Percentiles rank a stretch among this genome's conserved stretches.
These are phyloP conservation scores for Astragalus glycyphyllos DNA, from an alignment of 306 rosid species.

Conservation along the genomic window DNA sequence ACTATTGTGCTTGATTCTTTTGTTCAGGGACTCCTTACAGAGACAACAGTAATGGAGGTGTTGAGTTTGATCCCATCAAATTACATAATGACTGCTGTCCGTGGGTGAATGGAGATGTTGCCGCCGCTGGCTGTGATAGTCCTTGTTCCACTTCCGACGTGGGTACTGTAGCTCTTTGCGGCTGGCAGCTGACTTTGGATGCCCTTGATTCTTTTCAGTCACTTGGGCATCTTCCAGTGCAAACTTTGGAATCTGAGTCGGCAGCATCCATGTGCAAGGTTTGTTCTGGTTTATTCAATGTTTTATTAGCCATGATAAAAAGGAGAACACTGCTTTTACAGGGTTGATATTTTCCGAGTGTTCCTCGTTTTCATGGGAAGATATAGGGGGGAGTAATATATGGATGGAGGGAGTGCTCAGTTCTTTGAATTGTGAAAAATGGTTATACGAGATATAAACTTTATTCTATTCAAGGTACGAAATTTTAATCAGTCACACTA, in stretches of 20 bases:
- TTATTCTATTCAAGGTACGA: slow-evolving; percentile 12
- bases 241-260: slow-evolving; percentile 85
- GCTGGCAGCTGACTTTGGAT: slow-evolving; percentile 97
- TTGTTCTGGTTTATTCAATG: slow-evolving; percentile 26
- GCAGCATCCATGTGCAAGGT: slow-evolving; percentile 99
- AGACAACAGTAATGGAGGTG: slow-evolving; percentile 75
- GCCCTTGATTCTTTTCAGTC: slow-evolving; percentile 85
- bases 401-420: not conserved
- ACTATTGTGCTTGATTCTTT: slow-evolving; percentile 39
- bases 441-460: slow-evolving; percentile 12
- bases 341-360: slow-evolving; percentile 25
- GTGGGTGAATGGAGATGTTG: slow-evolving; percentile 98
- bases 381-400: not conserved
- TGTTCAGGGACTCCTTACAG: slow-evolving; percentile 75
- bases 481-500: slow-evolving; percentile 4
- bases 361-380: slow-evolving; percentile 13
- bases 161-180: slow-evolving; percentile 74
- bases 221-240: slow-evolving; percentile 76
- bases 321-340: slow-evolving; percentile 20
- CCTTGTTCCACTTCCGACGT: slow-evolving; percentile 58
- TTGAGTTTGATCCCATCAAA: slow-evolving; percentile 88
- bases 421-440: slow-evolving; percentile 9
- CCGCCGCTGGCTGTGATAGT: slow-evolving; percentile 77
- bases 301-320: slow-evolving; percentile 18
- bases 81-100: slow-evolving; percentile 94